Base-by-base conservation (phyloP, 805 yeast genomes). In the Candida sakaeoensis region DNA sequence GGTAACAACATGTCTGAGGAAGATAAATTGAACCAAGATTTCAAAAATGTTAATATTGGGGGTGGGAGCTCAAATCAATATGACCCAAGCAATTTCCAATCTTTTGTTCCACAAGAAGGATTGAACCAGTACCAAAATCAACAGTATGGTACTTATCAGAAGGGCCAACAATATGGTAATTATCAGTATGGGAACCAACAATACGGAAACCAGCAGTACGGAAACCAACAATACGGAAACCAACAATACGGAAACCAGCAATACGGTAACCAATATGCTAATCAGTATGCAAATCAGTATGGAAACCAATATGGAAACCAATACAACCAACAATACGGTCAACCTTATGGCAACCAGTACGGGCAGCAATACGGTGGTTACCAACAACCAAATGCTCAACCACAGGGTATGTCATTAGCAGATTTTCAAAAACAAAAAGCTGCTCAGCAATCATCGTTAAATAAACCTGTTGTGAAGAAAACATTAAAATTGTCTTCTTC, bases 351-450 rank as follows among this genome's bases (percentile, higher is more conserved):
- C 16, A 51, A 54, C n/a, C 46, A 50, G 36, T 19, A 37, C 33
- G 51, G 50, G 21, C 46, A 45, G 46, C 51, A 47, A 33, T 47
- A 50, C 43, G 28, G 32, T 14, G 13, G 43, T 42, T 33, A 46
- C 48, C 39, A 47, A 50, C 41, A 46, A 41, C 49, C 43, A 45
- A 42, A 51, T 44, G 49, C 52, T 36, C 50, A 46, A 39, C 47
- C 39, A 30, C 54, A 47, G 33, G 57, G 68, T 8, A 80, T 86
- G 87, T 75, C 90, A 28, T 72, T 87, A 52, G 95, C 88, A 39
- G 95, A 86, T 49, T 87, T 79, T 66, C 82, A 85, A 57, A 82
- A 82, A 57, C 85, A 81, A 57, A 75, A 79, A 56, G 61, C 71
- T 41, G 73, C 68, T 23, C 47, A 58, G 44, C 65, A 53, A 43